These are phyloP conservation scores for Aspergillus egyptiacus DNA, from an alignment of 495 filamentous ascomycete genomes.

Conservation along the genomic window DNA sequence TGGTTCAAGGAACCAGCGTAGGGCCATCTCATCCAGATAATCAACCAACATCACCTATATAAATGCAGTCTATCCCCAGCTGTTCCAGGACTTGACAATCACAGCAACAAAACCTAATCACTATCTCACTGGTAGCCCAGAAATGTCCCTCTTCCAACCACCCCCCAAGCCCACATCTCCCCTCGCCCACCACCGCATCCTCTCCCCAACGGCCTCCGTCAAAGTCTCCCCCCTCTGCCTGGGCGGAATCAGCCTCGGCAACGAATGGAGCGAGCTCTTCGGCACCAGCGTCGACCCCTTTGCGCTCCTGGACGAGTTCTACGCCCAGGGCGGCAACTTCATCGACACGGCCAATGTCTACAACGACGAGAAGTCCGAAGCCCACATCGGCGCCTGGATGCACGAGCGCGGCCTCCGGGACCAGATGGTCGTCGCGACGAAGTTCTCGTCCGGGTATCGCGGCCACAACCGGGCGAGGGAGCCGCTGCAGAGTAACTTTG, in stretches of 20 bases:
- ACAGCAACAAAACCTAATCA: too few species aligned
- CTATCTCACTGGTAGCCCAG: too few species aligned
- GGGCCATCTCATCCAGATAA: too few species aligned
- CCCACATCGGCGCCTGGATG: constrained; percentile 12
- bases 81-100: too few species aligned
- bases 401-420: constrained; percentile 37
- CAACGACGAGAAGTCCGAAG: constrained; percentile 7
- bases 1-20: too few species aligned
- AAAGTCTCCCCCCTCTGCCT: constrained; percentile 8
- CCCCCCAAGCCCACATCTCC: not conserved
- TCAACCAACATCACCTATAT: too few species aligned
- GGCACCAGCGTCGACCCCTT: constrained; percentile 7
- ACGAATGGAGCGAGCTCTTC: constrained; percentile 4
- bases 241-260: constrained; percentile 7
- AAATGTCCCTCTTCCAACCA: not conserved
- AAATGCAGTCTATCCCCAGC: too few species aligned
- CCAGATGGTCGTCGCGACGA: constrained; percentile 66
- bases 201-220: constrained; percentile 9
- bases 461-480: constrained; percentile 11
- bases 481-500: constrained; percentile 46
- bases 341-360: constrained; percentile 13
- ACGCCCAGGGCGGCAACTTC: constrained; percentile 7
- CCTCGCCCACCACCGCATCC: constrained; percentile 2
- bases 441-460: constrained; percentile 50
- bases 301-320: constrained; percentile 11